phyloP scores from a whole-genome alignment of 2,329 filamentous ascomycete genomes.

The Diaporthe citri region DNA sequence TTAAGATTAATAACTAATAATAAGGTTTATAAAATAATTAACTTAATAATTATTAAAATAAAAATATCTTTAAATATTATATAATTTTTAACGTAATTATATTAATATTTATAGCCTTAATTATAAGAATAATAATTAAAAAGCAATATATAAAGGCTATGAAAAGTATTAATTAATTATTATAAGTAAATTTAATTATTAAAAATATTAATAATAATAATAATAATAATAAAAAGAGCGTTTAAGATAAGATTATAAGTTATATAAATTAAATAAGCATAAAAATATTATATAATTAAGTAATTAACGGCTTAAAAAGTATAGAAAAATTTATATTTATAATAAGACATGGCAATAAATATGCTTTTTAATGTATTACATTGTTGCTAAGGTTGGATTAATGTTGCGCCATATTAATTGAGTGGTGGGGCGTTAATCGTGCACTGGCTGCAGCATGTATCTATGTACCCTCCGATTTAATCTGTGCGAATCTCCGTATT shows the following conservation, averaged over 20 bases:
- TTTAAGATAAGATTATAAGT: not conserved
- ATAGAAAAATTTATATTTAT: no score
- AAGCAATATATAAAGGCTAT: not conserved
- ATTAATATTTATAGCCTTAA: not conserved
- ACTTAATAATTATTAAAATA: not conserved
- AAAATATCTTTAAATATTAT: no score
- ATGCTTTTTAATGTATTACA: no score
- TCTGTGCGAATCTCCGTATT: no score
- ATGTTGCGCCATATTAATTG: no score
- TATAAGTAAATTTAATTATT: not conserved
- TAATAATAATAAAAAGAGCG: not conserved
- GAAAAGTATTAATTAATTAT: not conserved
- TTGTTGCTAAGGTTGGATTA: no score
- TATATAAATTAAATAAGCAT: slow-evolving; percentile 1
- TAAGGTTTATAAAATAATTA: not conserved
- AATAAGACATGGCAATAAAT: no score
- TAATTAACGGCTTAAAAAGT: no score
- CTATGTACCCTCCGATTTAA: no score
- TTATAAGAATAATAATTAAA: not conserved
- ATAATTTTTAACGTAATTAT: not conserved
- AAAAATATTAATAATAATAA: not conserved
- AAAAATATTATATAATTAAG: not conserved
- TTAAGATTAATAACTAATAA: not conserved
- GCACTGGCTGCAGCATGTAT: no score
- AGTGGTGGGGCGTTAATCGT: no score